Evolutionary conservation across 2,329 filamentous ascomycete species (phyloP), one percentile per base, ranked within the genome.

Genomic region (Sclerotinia trifoliorum): DNA sequence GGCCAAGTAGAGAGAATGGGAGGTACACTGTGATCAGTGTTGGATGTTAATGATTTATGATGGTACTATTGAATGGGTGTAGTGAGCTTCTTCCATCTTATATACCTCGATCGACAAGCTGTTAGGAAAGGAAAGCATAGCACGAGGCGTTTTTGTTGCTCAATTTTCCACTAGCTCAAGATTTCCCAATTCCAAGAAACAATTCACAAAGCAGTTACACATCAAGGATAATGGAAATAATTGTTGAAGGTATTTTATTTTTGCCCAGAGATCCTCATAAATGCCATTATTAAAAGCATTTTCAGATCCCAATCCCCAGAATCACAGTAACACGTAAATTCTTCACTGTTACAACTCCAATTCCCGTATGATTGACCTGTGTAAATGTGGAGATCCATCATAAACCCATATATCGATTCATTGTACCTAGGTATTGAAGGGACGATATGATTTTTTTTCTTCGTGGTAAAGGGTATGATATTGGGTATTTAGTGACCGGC

Each of bases 401-500:
- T 51, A 51, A 62, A 62, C n/a, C 60, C 60, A 51, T 39, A 13
- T 51, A 39, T 26, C 60, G 32, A 62, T 62, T 46, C 60, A 26
- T 49, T 39, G 8, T 62, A 42, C 39, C 5, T 42, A 13, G 13
- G 39, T 42, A 62, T 51, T 44, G 80, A 65, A 77, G 79, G 65
- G 75, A 80, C 64, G 78, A 46, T 54, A 42, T 66, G 46, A 62
- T 66, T 67, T 52, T 67, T 52, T 65, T 61, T 55, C 39, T 39
- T 58, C 61, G 63, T 68, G 68, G 8, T 5, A 26, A 54, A 60
- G 49, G 56, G 51, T 57, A 70, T 72, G 70, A 62, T 32, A 32
- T 62, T 35, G 46, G 44, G 69, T 76, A 76, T 82, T 86, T 89
- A 90, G 84, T 90, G 88, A 82, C 83, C 88, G 73, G 88, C 84